Evolutionary conservation across 1,139 yeast species (phyloP).

Genomic region (Arxiozyma slooffiae): DNA sequence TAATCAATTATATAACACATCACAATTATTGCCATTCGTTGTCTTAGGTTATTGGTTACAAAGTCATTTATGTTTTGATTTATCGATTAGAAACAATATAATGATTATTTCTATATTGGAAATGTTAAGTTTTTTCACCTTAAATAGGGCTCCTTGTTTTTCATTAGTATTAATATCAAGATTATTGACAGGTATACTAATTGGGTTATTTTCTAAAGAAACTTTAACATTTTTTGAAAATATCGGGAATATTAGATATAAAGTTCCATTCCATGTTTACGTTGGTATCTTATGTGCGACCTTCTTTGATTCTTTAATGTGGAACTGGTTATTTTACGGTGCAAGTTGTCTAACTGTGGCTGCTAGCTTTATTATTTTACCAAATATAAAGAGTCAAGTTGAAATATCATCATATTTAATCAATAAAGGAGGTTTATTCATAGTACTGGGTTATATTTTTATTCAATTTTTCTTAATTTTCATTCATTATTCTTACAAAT

Average conservation of each 20-base stretch:
- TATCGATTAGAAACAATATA: neutral
- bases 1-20: conserved; percentile 1
- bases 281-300: neutral
- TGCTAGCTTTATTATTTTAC: neutral
- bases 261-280: neutral
- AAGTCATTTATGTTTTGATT: neutral
- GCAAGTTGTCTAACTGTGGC: neutral
- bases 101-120: neutral
- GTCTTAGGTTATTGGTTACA: neutral
- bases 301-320: neutral
- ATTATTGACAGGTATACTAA: neutral
- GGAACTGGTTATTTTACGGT: neutral
- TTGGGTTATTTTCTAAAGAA: neutral
- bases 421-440: neutral
- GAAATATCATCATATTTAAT: neutral
- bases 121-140: neutral
- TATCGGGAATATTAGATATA: neutral
- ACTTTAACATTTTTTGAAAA: neutral
- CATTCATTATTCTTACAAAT: neutral
- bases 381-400: neutral
- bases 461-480: neutral
- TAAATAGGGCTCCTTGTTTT: neutral
- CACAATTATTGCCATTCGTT: neutral
- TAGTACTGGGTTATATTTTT: neutral
- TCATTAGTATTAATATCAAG: neutral